phyloP scores from a whole-genome alignment of 495 filamentous ascomycete genomes.

The Lasiosphaeriaceae sp. region DNA sequence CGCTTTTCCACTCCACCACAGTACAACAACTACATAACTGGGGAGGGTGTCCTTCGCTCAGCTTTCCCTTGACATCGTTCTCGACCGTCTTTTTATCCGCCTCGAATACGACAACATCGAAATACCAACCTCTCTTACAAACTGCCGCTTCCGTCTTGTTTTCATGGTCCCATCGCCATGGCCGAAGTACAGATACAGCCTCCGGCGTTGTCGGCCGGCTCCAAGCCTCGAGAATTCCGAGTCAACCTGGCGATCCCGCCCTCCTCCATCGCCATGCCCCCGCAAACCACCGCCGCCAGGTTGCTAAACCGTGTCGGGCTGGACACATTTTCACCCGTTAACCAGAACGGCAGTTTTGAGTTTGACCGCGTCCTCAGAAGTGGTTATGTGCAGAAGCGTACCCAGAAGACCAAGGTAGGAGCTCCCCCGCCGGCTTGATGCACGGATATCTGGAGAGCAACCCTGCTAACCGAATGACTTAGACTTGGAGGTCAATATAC shows the following conservation, averaged over 20 bases:
- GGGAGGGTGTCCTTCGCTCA: slow-evolving; percentile 26
- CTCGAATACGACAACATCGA: no score
- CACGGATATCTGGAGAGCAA: neutral
- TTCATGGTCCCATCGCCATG: slow-evolving; percentile 20
- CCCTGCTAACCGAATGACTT: slow-evolving; percentile 11
- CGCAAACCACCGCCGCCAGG: slow-evolving; percentile 12
- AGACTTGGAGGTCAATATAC: slow-evolving; percentile 86
- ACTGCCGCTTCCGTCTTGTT: slow-evolving; percentile 3
- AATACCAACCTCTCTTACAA: neutral
- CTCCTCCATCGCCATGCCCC: slow-evolving; percentile 19
- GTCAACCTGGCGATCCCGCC: slow-evolving; percentile 15
- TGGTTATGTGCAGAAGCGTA: slow-evolving; percentile 79
- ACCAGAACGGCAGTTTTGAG: slow-evolving; percentile 92
- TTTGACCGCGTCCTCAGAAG: slow-evolving; percentile 90
- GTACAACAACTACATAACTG: neutral
- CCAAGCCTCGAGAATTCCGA: slow-evolving; percentile 15
- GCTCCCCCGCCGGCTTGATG: no score
- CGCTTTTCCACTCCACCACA: slow-evolving; percentile 3
- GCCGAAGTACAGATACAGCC: slow-evolving; percentile 26
- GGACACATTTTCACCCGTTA: slow-evolving; percentile 58
- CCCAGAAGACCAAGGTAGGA: slow-evolving; percentile 86
- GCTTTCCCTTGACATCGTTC: slow-evolving; percentile 1
- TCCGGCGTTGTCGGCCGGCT: slow-evolving; percentile 13
- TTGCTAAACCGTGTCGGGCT: slow-evolving; percentile 19
- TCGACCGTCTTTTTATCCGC: neutral